Base-by-base conservation (phyloP, 345 rosid species). In the Lepidium aucheri region DNA sequence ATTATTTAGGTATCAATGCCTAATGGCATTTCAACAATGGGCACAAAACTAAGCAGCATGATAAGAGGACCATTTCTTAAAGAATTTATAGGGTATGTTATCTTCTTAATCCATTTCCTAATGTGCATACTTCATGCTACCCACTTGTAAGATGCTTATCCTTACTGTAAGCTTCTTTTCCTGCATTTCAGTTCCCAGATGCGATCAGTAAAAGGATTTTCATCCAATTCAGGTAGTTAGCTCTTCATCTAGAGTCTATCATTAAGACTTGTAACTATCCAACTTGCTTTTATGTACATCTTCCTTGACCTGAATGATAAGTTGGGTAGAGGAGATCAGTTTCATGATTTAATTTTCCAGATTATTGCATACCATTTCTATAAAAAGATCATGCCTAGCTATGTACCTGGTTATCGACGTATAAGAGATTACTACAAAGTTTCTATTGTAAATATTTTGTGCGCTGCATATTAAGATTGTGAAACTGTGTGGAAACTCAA, bases 191-290 rank as follows among this genome's bases (percentile, higher is more conserved):
- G 98, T 70, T 79, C 84, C 49, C 79, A 76, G 63, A 62, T 60
- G 60, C 77, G 63, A 18, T 72, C 69, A 69, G 80, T 57, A 50
- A 86, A 95, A 79, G 90, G 82, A 50, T 89, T 79, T 79, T 76
- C 98, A 56, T 83, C 98, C 36, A 79, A 79, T 67, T 82, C 98
- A 73, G 96, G 96, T 89, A 63, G 9, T 32, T 53, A 44, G 41
- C 10, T 63, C 26, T 24, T 53, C 56, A 44, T 61, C 47, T 18
- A 0, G 2, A 16, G 41, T 43, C 62, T 43, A 12, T 8, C 9
- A 22, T 18, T 46, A 30, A 17, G 14, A 46, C 43, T 63, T 46
- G 4, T 18, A 30, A 15, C 68, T 38, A 28, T 55, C 18, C 52
- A 28, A 40, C 56, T 53, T 53, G 17, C n/a, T 46, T 43, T 54